Base-by-base conservation (phyloP, 2,329 filamentous ascomycete species). In the Diplodia seriata region DNA sequence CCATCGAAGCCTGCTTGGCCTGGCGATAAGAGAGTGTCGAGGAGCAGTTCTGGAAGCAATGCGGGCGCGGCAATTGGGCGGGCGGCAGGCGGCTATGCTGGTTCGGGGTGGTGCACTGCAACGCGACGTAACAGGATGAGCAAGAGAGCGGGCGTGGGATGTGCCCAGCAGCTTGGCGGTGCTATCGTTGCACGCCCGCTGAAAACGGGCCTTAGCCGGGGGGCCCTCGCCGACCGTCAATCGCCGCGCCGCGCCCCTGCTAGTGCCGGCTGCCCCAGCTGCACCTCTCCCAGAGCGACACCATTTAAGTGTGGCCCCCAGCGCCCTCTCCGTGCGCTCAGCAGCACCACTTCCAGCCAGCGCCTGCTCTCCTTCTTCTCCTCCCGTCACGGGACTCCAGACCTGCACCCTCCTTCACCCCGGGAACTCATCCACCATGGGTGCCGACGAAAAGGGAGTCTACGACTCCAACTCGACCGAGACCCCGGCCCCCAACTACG, bases 401-500 rank as follows among this genome's bases (percentile, higher is more conserved):
- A 26, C 26, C 26, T 26, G 26, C 26, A 26, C 26, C 26, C 26
- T 26, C 26, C 26, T 4, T 4, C 9, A 11, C 36, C 36, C 55
- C 23, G 20, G 36, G 20, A 59, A n/a, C 38, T 38, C 20, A 7
- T 26, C 18, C 53, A 26, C 38, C 53, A 66, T 57, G 53, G 49
- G 47, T 36, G 53, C 40, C 54, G 50, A 67, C n/a, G 68, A 69
- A 43, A 69, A 69, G 66, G 66, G 53, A 54, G 54, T 64, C 47
- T 57, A 56, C 67, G 62, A 66, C 53, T 50, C 67, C 61, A 54
- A 50, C 59, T 64, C 65, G 15, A 54, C 38, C 29, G 67, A 70
- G n/a, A 56, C 69, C 38, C 67, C 61, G 4, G 59, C 66, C 23
- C 50, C 66, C 49, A 50, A 40, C 50, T 80, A 78, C 77, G 78